phyloP scores from a whole-genome alignment of 139 green algal genomes.

The Volvox africanus region DNA sequence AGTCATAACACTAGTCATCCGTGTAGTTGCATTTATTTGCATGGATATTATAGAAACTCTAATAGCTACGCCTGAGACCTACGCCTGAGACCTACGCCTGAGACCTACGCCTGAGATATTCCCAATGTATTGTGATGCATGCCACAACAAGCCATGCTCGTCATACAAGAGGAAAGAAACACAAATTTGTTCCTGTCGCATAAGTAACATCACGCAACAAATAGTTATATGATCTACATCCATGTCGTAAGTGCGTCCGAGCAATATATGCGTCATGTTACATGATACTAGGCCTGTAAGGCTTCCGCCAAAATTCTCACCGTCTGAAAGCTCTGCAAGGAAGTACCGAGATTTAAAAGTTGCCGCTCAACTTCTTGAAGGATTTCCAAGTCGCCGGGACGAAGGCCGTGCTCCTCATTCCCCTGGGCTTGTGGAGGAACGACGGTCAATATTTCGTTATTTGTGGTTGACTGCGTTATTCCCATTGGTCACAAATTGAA shows the following conservation, averaged over 20 bases:
- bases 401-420: neutral
- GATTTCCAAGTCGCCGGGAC: neutral
- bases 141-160: neutral
- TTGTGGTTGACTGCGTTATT: neutral
- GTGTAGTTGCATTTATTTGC: too few species aligned
- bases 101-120: too few species aligned
- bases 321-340: neutral
- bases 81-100: too few species aligned
- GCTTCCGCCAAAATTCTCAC: neutral
- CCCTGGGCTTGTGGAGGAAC: neutral
- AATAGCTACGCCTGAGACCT: too few species aligned
- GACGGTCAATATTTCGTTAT: neutral
- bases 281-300: neutral
- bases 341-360: neutral
- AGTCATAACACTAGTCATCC: too few species aligned
- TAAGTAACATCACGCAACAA: neutral
- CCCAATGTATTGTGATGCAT: neutral
- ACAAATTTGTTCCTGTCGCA: neutral
- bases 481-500: neutral
- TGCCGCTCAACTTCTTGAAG: neutral
- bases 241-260: neutral
- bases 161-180: neutral
- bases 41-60: too few species aligned
- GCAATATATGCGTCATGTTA: neutral
- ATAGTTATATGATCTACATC: neutral